phyloP scores from a whole-genome alignment of 352 stramenopile genomes.

The Blastocystis sp. region DNA sequence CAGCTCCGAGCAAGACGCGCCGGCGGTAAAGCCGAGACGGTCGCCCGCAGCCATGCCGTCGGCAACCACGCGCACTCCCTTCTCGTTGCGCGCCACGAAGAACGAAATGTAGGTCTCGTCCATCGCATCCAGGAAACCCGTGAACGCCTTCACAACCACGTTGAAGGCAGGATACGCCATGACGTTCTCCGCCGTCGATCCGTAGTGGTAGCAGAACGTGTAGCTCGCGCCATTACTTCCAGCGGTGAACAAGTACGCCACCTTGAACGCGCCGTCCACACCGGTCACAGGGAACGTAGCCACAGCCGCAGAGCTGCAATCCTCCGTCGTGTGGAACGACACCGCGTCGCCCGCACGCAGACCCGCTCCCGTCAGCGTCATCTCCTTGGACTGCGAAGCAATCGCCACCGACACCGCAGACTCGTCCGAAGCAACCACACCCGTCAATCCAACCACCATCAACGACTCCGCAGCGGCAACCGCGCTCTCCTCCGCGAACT shows the following conservation, averaged over 20 bases:
- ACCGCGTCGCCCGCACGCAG: conserved; percentile 1
- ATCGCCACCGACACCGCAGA: not conserved
- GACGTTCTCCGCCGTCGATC: not conserved
- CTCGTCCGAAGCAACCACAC: not conserved
- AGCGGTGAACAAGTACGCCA: conserved; percentile 2
- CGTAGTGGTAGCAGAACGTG: conserved; percentile 52
- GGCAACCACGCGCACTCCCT: conserved; percentile 11
- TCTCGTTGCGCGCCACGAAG: conserved; percentile 40
- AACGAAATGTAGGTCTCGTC: not conserved
- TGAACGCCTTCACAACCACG: conserved; percentile 47
- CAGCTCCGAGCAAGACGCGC: not conserved
- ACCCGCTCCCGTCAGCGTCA: not conserved
- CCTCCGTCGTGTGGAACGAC: not conserved
- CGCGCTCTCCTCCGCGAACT: conserved; percentile 6
- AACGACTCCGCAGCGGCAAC: not conserved
- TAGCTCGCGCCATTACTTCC: conserved; percentile 37
- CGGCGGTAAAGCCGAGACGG: not conserved
- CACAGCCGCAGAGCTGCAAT: conserved; percentile 16
- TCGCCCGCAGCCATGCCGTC: conserved; percentile 36
- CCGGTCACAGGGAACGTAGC: conserved; percentile 8
- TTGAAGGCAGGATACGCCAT: not conserved
- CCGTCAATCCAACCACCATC: not conserved
- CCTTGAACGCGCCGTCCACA: not conserved
- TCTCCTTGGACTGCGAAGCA: not conserved
- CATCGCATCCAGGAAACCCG: conserved; percentile 31